Evolutionary conservation across 2,329 filamentous ascomycete species (phyloP).

Genomic region (Curvularia verruculosa): DNA sequence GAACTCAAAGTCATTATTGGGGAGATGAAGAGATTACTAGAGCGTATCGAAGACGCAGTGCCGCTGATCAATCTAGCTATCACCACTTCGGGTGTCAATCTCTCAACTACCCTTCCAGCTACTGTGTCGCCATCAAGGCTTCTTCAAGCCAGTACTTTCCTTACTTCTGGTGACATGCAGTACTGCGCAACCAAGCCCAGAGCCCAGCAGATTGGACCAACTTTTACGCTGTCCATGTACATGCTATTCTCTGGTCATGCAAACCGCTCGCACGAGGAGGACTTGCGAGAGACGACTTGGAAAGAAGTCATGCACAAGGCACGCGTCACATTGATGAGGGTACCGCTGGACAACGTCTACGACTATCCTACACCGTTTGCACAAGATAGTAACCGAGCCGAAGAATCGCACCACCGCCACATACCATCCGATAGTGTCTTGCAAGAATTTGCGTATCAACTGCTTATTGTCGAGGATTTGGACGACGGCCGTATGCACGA

Average conservation of each 20-base stretch:
- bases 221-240: constrained; percentile 86
- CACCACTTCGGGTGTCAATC: constrained; percentile 86
- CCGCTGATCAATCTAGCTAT: constrained; percentile 93
- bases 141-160: constrained; percentile 88
- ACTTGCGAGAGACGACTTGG: constrained; percentile 76
- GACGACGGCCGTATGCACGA: constrained; percentile 73
- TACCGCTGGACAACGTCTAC: constrained; percentile 64
- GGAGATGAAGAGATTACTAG: constrained; percentile 76
- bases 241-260: constrained; percentile 91
- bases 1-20: constrained; percentile 73
- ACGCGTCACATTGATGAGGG: constrained; percentile 76
- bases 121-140: constrained; percentile 89
- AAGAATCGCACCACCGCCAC: constrained; percentile 30
- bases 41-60: constrained; percentile 86
- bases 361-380: constrained; percentile 47
- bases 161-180: constrained; percentile 84
- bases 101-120: constrained; percentile 78
- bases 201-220: constrained; percentile 82
- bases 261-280: constrained; percentile 60
- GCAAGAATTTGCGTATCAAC: constrained; percentile 77
- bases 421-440: constrained; percentile 54
- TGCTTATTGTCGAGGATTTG: constrained; percentile 83
- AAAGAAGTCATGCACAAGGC: constrained; percentile 97
- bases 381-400: constrained; percentile 15
- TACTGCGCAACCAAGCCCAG: constrained; percentile 69